Evolutionary conservation across 768 basidiomycete species (phyloP), one percentile per base, ranked within the genome.

Genomic region (Xerocomellus chrysenteron): DNA sequence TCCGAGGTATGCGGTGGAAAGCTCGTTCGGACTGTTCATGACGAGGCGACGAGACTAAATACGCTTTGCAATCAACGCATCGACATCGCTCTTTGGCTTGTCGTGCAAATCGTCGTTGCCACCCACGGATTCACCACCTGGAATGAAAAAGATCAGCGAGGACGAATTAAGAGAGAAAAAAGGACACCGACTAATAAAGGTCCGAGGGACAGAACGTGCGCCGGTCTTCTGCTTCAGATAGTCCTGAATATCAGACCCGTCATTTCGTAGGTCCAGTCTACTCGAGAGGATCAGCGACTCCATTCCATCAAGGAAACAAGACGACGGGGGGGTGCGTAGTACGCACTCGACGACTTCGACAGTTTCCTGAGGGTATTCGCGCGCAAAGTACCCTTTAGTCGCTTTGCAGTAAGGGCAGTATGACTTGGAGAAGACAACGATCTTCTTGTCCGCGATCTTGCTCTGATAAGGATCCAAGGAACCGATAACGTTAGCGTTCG

Each of bases 131-230:
- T 42, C n/a, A 2, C 68, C 67, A 26, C 45, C 68, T 69, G 24
- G n/a, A 21, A 54, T 39, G 14, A 26, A 3, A 39, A 16, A n/a
- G 10, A 13, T 52, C 12, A 58, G 36, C 3, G 17, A 2, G 10
- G 37, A 13, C 0, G 24, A 36, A 0, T 21, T 21, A 35, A 11
- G 5, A 12, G 14, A 11, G 6, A 33, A 32, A 9, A 28, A 33
- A n/a, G 24, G 32, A 50, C 4, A 68, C 78, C 50, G 57, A 90
- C 88, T 80, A 66, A 92, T 80, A 74, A 90, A 93, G 55, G 90
- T 78, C 65, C 84, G 88, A 32, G 91, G 91, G 6, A 93, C 91
- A 12, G 86, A 87, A 21, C 81, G 70, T 62, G 88, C 90, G 0
- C 78, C 78, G 0, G 88, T 88, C 79, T 84, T 87, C 62, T 80